Base-by-base conservation (phyloP, 73 alveolate species). In the Tetrahymena elliotti region DNA sequence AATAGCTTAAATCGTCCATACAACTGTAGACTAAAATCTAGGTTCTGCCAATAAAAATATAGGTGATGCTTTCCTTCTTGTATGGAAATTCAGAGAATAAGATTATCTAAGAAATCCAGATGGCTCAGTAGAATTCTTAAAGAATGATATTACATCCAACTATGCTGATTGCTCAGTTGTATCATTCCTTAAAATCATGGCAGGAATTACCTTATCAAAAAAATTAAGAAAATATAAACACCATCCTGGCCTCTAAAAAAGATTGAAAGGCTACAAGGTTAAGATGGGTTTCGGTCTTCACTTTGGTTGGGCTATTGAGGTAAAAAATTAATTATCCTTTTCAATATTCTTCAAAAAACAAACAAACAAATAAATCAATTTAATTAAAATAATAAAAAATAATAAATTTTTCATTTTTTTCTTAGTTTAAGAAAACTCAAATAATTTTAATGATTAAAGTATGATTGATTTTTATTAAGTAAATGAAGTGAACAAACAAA, bases 1-100 rank as follows among this genome's bases (percentile, higher is more conserved):
- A 93, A 98, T 99, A 34, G 99, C 99, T 13, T 96, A 98, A 93
- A 97, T 99, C 33, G 99, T 98, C 18, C 99, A 99, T 96, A 97
- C 99, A 10, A 96, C 94, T 92, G 98, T 98, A 15, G 98, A 97
- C 93, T 97, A 98, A 94, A 98, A 98, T 94, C 98, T 98, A 16
- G 99, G 99, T 11, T 96, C 97, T 52, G 99, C 99, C 13, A 99
- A 99, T 97, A 99, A 99, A 96, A 99, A 99, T 96, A 99, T 99
- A 27, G 99, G 99, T 34, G 99, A 98, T 94, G 99, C 99, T 20
- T 99, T 99, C 97, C 97, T 99, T 20, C 95, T 98, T 52, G 99
- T 98, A 4, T 98, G 99, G 99, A 97, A 97, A 96, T 98, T 96
- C 88, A 96, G 93, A 83, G 97, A 96, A 47, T 33, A 95, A 52